Percentiles rank a stretch among this genome's conserved stretches.
Conservation (phyloP, 176 grass and related monocot species). For the Bothriochloa decipiens region DNA sequence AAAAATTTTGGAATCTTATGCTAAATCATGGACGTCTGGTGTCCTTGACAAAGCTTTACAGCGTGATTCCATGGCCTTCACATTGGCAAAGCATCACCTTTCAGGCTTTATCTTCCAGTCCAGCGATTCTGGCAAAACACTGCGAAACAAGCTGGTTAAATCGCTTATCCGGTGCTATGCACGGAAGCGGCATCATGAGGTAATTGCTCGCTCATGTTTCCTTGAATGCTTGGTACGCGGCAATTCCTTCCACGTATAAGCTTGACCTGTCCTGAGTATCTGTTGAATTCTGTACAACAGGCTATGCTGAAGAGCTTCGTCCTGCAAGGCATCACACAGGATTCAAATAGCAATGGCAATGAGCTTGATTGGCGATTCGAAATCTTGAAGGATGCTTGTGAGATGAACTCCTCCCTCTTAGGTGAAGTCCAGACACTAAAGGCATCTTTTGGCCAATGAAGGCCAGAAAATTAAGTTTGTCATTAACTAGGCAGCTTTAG, state of each 20-base stretch:
- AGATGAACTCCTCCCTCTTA: constrained; percentile 74
- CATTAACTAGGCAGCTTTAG: background rate
- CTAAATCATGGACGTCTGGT: constrained; percentile 84
- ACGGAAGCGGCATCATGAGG: constrained; percentile 69
- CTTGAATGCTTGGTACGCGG: background rate
- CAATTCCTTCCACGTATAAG: background rate
- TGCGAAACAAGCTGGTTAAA: constrained; percentile 70
- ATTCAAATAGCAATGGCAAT: constrained; percentile 25
- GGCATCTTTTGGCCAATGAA: constrained; percentile 34
- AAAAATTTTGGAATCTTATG: constrained; percentile 77
- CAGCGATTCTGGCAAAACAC: constrained; percentile 36
- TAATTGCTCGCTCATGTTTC: constrained; percentile 30
- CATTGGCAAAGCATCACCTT: constrained; percentile 71
- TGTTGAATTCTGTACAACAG: constrained; percentile 39
- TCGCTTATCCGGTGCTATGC: constrained; percentile 64
- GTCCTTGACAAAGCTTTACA: constrained; percentile 64
- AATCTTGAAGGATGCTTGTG: constrained; percentile 68
- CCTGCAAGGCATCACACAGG: constrained; percentile 56
- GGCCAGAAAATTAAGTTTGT: background rate
- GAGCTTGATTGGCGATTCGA: constrained; percentile 57
- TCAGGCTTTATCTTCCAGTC: constrained; percentile 60
- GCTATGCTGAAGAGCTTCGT: constrained; percentile 69
- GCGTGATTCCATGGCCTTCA: constrained; percentile 66
- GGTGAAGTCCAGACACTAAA: constrained; percentile 61
- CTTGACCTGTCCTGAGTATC: background rate